Evolutionary conservation across 169 alveolate species (phyloP).

Genomic region (Eimeria zaria): DNA sequence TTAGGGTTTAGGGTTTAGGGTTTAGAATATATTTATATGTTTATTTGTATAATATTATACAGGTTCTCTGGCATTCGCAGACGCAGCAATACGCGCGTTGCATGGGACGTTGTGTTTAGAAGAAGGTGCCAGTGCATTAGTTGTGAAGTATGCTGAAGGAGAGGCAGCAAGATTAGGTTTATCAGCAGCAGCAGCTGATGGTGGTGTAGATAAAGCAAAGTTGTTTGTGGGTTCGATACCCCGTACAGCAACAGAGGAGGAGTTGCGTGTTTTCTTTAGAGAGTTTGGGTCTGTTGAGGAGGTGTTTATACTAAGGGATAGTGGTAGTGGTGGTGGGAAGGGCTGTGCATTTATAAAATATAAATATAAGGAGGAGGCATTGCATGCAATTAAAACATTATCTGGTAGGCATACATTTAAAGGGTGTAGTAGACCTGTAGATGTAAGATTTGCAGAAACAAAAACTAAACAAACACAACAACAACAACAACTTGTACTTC

Average conservation of each 20-base stretch:
- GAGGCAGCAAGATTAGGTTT: conserved; percentile 93
- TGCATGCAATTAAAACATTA: conserved; percentile 91
- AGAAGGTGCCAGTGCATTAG: conserved; percentile 92
- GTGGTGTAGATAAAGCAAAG: conserved; percentile 92
- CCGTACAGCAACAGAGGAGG: conserved; percentile 91
- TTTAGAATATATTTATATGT: not conserved
- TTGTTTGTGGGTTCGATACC: conserved; percentile 95
- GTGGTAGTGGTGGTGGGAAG: conserved; percentile 91
- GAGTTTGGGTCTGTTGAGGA: conserved; percentile 94
- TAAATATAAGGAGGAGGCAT: conserved; percentile 94
- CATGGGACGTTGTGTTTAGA: conserved; percentile 91
- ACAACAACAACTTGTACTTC: conserved; percentile 42
- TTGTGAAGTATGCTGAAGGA: conserved; percentile 95
- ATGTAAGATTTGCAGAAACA: conserved; percentile 95
- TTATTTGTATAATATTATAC: conserved; percentile 91
- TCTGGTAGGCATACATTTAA: conserved; percentile 92
- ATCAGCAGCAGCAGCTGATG: conserved; percentile 86
- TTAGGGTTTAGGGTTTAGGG: not conserved
- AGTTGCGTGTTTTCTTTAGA: conserved; percentile 90
- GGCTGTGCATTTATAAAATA: conserved; percentile 96
- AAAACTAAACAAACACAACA: conserved; percentile 79
- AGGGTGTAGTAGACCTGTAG: conserved; percentile 94
- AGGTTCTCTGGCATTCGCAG: conserved; percentile 96
- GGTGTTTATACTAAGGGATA: conserved; percentile 93
- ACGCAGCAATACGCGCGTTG: conserved; percentile 94